A percentile compares a stretch with the other conserved stretches of the same genome.
Conservation (phyloP, 148 eudicot genomes). For the Beta vulgaris region DNA sequence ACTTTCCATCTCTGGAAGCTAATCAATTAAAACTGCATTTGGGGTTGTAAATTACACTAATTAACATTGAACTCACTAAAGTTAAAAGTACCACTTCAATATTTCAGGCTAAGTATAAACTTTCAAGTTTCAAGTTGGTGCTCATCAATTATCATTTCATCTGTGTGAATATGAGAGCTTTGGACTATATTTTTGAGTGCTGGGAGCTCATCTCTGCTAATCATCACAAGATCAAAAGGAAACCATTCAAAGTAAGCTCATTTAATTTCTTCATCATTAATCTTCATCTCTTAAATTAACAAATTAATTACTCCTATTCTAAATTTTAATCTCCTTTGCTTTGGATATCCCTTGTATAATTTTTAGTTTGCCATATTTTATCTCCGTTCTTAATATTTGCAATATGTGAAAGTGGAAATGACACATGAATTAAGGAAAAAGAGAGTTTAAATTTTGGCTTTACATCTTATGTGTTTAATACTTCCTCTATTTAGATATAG, state of each 20-base stretch:
- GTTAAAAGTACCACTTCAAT: background rate
- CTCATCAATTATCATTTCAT: background rate
- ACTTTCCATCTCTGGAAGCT: background rate
- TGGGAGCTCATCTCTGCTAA: constrained; percentile 25
- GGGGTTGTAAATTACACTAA: background rate
- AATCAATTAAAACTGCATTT: background rate
- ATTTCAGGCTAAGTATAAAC: background rate
- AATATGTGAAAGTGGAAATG: too few species aligned
- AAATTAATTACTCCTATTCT: too few species aligned
- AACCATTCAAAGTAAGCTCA: constrained; percentile 11
- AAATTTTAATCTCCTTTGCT: too few species aligned
- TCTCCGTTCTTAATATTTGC: too few species aligned
- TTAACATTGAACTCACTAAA: background rate
- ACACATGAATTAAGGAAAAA: too few species aligned
- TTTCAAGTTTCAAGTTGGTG: background rate
- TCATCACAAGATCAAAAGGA: constrained; percentile 12
- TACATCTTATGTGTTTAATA: too few species aligned
- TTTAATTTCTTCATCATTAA: too few species aligned
- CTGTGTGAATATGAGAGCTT: constrained; percentile 29
- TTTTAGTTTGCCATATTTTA: too few species aligned
- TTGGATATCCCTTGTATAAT: too few species aligned
- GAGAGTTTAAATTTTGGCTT: too few species aligned
- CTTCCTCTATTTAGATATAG: too few species aligned
- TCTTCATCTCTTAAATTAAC: too few species aligned
- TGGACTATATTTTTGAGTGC: constrained; percentile 30